phyloP scores from a whole-genome alignment of 768 basidiomycete species.

The Phlebiopsis gigantea region DNA sequence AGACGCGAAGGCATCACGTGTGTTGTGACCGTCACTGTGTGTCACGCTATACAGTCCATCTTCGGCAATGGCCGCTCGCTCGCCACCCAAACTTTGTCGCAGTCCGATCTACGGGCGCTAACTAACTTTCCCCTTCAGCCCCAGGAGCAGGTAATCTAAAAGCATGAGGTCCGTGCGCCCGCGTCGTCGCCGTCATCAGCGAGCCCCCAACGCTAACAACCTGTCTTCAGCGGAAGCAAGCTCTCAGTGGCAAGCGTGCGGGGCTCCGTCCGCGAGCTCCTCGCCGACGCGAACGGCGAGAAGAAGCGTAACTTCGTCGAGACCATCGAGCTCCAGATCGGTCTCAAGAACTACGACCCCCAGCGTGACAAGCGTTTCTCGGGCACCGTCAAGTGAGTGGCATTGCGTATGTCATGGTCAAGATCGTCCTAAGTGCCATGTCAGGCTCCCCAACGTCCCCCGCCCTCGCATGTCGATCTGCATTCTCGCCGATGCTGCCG shows the following conservation, averaged over 20 bases:
- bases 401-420: neutral
- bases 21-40: neutral
- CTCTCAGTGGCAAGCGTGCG: conserved; percentile 99
- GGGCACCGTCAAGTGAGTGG: conserved; percentile 85
- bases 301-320: conserved; percentile 93
- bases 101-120: neutral
- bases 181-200: neutral
- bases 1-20: neutral
- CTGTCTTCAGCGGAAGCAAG: conserved; percentile 46
- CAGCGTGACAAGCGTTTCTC: conserved; percentile 99
- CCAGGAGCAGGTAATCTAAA: conserved; percentile 9
- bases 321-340: conserved; percentile 95
- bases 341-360: conserved; percentile 98
- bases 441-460: conserved; percentile 91
- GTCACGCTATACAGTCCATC: conserved; percentile 11
- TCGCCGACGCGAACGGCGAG: conserved; percentile 79
- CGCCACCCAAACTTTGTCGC: conserved; percentile 5
- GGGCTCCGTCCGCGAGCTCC: conserved; percentile 89
- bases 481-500: conserved; percentile 98
- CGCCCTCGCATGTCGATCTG: conserved; percentile 99
- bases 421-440: neutral
- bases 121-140: conserved; percentile 9
- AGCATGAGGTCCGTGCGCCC: conserved; percentile 24
- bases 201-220: neutral
- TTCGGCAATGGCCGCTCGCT: conserved; percentile 5